A percentile compares a stretch with the other conserved stretches of the same genome.
These are phyloP conservation scores for Geoglossum glabrum DNA, from an alignment of 495 filamentous ascomycete species.

Conservation along the genomic window DNA sequence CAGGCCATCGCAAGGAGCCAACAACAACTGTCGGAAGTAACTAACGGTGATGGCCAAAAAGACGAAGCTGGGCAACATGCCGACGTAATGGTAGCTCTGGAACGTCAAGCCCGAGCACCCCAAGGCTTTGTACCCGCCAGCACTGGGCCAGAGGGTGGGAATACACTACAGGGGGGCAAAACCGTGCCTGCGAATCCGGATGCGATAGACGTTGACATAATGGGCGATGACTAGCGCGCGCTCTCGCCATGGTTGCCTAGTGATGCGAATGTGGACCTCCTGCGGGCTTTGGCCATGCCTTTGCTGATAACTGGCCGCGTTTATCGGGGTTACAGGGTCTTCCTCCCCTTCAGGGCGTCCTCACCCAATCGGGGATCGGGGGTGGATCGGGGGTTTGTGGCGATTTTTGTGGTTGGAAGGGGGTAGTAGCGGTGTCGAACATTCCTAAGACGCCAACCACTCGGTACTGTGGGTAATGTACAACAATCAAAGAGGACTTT, in stretches of 20 bases:
- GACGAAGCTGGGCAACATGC: conserved; percentile 25
- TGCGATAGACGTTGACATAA: conserved; percentile 65
- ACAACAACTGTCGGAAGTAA: conserved; percentile 26
- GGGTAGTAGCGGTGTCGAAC: too few relatives aligned
- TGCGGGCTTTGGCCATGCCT: neutral
- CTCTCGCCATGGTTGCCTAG: neutral
- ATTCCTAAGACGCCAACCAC: neutral
- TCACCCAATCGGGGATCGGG: too few relatives aligned
- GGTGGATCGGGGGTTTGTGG: too few relatives aligned
- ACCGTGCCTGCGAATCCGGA: conserved; percentile 57
- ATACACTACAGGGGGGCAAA: conserved; percentile 27
- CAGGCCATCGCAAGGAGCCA: conserved; percentile 79
- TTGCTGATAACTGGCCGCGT: too few relatives aligned
- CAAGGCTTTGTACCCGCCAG: conserved; percentile 80
- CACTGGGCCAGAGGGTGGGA: conserved; percentile 57
- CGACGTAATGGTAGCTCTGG: conserved; percentile 82
- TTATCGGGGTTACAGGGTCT: too few relatives aligned
- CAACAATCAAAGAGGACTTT: neutral
- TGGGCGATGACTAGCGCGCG: conserved; percentile 4
- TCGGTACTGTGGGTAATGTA: neutral
- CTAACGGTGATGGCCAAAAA: conserved; percentile 10
- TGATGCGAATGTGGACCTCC: neutral
- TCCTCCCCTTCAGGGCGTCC: too few relatives aligned
- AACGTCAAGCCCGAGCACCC: conserved; percentile 74
- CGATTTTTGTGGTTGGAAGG: too few relatives aligned